Evolutionary conservation across 108 stramenopile genomes (phyloP), one percentile per base, ranked within the genome.

Genomic region (Cylindrotheca fusiformis): DNA sequence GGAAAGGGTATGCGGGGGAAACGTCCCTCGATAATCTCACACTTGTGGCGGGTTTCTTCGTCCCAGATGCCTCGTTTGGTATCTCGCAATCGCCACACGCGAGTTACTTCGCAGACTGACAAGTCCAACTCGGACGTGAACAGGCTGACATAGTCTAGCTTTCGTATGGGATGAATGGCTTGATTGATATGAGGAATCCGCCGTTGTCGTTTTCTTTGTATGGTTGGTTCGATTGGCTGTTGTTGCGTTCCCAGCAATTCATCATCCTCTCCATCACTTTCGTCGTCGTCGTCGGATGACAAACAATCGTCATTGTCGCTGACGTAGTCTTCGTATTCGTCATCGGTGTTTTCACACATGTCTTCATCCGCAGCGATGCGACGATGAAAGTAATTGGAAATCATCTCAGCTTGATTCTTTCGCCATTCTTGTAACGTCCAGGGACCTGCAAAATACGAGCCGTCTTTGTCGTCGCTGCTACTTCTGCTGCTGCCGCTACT

Each of bases 61-160:
- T 54, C n/a, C 1, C 27, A 23, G 45, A 51, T 31, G 19, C 68
- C 61, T 28, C 85, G 68, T 41, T 53, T 76, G 0, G 79, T 80
- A n/a, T 60, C 52, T 36, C 85, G 79, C 28, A 79, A 32, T 30
- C 53, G 55, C 80, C 85, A 83, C 8, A 79, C 36, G 27, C 48
- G 64, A 10, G 64, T 55, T 25, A 86, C 64, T 19, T 66, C 68
- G 50, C 75, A 79, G 36, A 82, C 25, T 25, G 41, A 48, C 27
- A 87, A 54, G 25, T 68, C 46, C 12, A 82, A 17, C 0, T 36
- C 49, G 10, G 66, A 36, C 1, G 81, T 72, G 10, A 29, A 57
- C 57, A 87, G 67, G 62, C 82, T 79, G 47, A 87, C 21, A 14
- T 79, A 69, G 17, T 72, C 46, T 23, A 87, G 26, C 26, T 72